Base-by-base conservation (phyloP, 2,329 filamentous ascomycete genomes). In the Pyrenophora seminiperda region DNA sequence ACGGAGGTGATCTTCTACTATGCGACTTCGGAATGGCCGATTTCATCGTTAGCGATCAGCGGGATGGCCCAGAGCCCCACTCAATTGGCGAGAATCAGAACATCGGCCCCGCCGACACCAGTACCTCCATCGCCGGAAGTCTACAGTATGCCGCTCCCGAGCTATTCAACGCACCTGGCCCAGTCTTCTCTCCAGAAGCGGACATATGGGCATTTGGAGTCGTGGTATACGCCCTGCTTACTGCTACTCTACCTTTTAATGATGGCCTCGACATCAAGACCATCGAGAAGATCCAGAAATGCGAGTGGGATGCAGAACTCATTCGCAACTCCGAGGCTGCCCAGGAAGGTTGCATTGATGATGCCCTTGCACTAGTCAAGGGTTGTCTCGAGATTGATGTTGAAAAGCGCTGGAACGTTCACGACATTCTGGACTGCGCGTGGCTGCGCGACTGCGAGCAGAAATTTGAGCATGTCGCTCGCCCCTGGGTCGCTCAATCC, bases 1-100 rank as follows among this genome's bases (percentile, higher is more conserved):
- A 80, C 30, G 78, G 80, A 13, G 83, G 83, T 7, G 79, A 80
- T 29, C 64, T 88, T 5, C 79, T 86, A 4, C 76, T 88, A 4
- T 87, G 84, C 68, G 85, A 88, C 65, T 88, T 88, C 63, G 85
- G 85, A 39, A 85, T 88, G 76, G 84, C 85, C 10, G 85, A 88
- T 65, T 88, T 85, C 74, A 79, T 87, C 56, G 77, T 79, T 17
- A 79, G 75, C 47, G 83, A 84, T 53, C 77, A 78, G 51, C 78
- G 79, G 17, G 75, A 76, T 19, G 70, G 73, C 5, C 77, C 78
- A 7, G 79, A 80, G 52, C 79, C 80, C 15, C 77, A 80, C 43
- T 75, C 80, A 19, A 60, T 60, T 13, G 63, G 63, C 31, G 49
- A 48, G 5, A 69, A 72, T 41, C 63, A 65, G 44, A 79, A 76